phyloP scores from a whole-genome alignment of 2,329 filamentous ascomycete genomes.

The Proliferodiscus dingleyae region DNA sequence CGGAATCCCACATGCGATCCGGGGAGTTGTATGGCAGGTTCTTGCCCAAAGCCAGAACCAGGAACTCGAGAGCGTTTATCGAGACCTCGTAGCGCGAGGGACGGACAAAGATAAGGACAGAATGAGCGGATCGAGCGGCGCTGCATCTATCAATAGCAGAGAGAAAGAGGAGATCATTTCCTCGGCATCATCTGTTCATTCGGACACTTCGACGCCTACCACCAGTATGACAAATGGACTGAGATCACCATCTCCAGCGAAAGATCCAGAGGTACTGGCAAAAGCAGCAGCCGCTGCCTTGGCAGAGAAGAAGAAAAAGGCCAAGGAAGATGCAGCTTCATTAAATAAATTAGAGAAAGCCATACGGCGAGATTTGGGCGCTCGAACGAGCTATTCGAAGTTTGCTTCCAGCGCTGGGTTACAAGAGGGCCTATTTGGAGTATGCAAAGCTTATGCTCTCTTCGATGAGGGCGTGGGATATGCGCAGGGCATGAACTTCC shows the following conservation, averaged over 20 bases:
- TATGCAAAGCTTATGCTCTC: conserved; percentile 95
- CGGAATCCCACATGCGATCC: conserved; percentile 89
- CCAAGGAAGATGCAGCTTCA: conserved; percentile 69
- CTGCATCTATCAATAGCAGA: conserved; percentile 47
- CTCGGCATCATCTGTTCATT: conserved; percentile 80
- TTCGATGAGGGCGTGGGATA: conserved; percentile 95
- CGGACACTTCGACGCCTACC: conserved; percentile 62
- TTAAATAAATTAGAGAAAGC: conserved; percentile 83
- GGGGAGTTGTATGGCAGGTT: conserved; percentile 98
- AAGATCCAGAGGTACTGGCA: conserved; percentile 56
- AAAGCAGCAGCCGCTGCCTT: conserved; percentile 61
- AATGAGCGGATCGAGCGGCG: conserved; percentile 36
- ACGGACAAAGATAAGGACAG: conserved; percentile 74
- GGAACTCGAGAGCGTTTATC: conserved; percentile 82
- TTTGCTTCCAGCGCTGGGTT: conserved; percentile 86
- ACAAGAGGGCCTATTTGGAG: conserved; percentile 88
- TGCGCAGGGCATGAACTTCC: conserved; percentile 97
- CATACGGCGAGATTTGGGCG: conserved; percentile 86
- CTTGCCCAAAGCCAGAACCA: conserved; percentile 92
- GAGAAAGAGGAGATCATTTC: conserved; percentile 67
- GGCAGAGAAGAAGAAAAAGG: conserved; percentile 69
- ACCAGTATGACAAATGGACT: conserved; percentile 51
- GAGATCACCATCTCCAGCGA: conserved; percentile 52
- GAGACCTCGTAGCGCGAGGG: conserved; percentile 71
- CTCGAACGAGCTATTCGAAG: conserved; percentile 93